Evolutionary conservation across 768 basidiomycete species (phyloP).

Genomic region (Xerocomellus intermedius): DNA sequence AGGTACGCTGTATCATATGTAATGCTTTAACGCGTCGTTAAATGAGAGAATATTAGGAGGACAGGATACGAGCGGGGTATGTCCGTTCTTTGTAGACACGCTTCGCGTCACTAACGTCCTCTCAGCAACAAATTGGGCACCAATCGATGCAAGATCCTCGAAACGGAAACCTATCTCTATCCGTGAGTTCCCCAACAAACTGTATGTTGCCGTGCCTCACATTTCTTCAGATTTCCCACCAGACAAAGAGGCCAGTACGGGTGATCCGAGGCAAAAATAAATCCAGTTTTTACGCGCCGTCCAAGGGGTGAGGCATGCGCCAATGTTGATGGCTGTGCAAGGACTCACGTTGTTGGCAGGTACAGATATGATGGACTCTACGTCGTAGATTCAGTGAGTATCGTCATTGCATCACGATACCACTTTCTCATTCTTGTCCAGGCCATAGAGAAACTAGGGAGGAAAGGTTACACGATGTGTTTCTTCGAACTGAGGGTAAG

Average conservation of each 20-base stretch:
- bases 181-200: conserved; percentile 6
- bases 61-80: conserved; percentile 18
- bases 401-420: neutral
- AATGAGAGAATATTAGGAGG: conserved; percentile 18
- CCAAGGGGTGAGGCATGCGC: conserved; percentile 19
- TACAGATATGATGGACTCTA: conserved; percentile 36
- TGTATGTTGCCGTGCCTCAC: neutral
- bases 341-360: conserved; percentile 12
- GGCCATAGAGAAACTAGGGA: conserved; percentile 19
- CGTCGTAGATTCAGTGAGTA: conserved; percentile 24
- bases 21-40: neutral
- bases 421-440: conserved; percentile 10
- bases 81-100: neutral
- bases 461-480: conserved; percentile 27
- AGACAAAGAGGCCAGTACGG: conserved; percentile 34
- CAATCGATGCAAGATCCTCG: conserved; percentile 23
- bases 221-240: conserved; percentile 27
- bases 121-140: conserved; percentile 21
- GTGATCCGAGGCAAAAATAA: conserved; percentile 35
- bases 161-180: conserved; percentile 18
- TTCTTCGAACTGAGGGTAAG: conserved; percentile 30
- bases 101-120: neutral
- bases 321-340: neutral
- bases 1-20: conserved; percentile 17
- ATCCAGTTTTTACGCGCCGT: conserved; percentile 18